Evolutionary conservation across 1,284 basidiomycete genomes (phyloP), one percentile per base, ranked within the genome.

Genomic region (Erythrobasidium hasegawianum): DNA sequence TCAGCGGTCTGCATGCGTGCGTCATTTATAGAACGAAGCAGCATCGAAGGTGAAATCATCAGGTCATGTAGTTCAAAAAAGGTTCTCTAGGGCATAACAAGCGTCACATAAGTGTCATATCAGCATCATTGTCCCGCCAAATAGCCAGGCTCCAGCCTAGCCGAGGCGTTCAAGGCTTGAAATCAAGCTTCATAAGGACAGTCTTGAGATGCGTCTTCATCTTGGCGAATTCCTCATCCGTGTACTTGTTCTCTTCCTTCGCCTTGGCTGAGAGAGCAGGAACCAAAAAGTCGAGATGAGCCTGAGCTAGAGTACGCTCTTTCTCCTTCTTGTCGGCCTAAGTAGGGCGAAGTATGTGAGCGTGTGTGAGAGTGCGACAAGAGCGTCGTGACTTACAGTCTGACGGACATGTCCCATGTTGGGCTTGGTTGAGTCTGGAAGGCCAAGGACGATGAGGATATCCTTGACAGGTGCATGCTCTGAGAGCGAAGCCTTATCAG

Each of bases 281-380:
- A 8, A 47, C 43, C 43, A 47, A 18, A 14, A 47, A 47, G 43
- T 47, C 43, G 8, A 47, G n/a, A 47, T 47, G 43, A 24, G n/a
- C 22, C 16, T 47, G 43, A 14, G 16, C n/a, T 14, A 47, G 43
- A 24, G 22, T 47, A 14, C 22, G 16, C 22, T 47, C n/a, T 24
- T 47, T 47, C 43, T 47, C 43, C 22, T 47, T 47, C n/a, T 47
- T 24, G 14, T 47, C 43, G n/a, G 43, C n/a, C 43, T 47, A 24
- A n/a, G n/a, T n/a, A n/a, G n/a, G n/a, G n/a, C n/a, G n/a, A n/a
- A n/a, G n/a, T n/a, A n/a, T n/a, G n/a, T n/a, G n/a, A n/a, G n/a
- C n/a, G n/a, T n/a, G n/a, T n/a, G n/a, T n/a, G n/a, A n/a, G n/a
- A n/a, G n/a, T n/a, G n/a, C n/a, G n/a, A n/a, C n/a, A n/a, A n/a